phyloP scores from a whole-genome alignment of 345 rosid genomes.

The Populus euphratica region DNA sequence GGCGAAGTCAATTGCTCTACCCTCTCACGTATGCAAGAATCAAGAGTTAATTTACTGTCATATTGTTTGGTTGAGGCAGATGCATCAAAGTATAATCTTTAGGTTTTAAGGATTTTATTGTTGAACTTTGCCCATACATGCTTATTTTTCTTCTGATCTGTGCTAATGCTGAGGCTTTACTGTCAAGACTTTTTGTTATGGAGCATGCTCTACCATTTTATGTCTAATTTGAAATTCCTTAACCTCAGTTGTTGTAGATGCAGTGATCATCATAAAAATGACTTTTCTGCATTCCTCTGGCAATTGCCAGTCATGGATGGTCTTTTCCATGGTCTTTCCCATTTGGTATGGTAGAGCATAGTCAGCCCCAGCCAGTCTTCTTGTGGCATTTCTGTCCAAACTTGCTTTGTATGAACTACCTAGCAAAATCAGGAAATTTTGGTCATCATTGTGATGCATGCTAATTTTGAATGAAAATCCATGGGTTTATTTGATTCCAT shows the following conservation, averaged over 20 bases:
- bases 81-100: neutral
- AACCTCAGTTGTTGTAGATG: neutral
- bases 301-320: neutral
- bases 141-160: neutral
- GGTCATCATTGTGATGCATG: neutral
- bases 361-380: neutral
- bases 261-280: neutral
- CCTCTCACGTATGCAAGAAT: slow-evolving; percentile 72
- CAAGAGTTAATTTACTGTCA: slow-evolving; percentile 4
- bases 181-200: neutral
- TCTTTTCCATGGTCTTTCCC: neutral
- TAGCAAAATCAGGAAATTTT: neutral
- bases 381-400: neutral
- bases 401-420: neutral
- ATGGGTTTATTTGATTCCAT: neutral
- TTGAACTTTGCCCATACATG: neutral
- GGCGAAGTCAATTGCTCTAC: slow-evolving; percentile 94
- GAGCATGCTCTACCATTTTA: neutral
- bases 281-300: neutral
- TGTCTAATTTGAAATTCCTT: neutral
- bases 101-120: neutral
- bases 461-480: neutral
- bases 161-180: neutral
- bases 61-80: slow-evolving; percentile 1
- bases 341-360: neutral